Evolutionary conservation across 2,329 filamentous ascomycete species (phyloP).

Genomic region (Passalora sequoiae): DNA sequence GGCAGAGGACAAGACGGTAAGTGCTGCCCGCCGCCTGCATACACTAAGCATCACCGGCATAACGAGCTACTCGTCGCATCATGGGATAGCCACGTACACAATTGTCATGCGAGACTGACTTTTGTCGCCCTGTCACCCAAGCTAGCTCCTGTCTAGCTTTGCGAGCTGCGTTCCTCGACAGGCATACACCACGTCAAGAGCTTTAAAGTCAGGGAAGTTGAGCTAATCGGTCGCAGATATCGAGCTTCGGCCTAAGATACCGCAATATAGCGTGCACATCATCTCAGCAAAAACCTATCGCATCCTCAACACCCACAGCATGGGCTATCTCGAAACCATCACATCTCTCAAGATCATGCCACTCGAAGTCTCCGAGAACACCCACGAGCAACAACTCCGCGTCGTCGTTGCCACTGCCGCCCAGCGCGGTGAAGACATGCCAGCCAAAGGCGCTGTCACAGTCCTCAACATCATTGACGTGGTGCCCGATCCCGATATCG

Average conservation of each 20-base stretch:
- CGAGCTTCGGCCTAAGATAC: conserved; percentile 59
- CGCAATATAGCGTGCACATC: conserved; percentile 70
- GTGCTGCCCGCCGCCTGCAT: conserved; percentile 10
- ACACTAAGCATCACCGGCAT: conserved; percentile 17
- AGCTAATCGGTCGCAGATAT: conserved; percentile 37
- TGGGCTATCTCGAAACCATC: conserved; percentile 70
- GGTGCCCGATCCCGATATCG: conserved; percentile 77
- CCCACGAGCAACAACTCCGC: conserved; percentile 76
- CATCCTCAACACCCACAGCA: conserved; percentile 67
- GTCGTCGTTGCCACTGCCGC: conserved; percentile 81
- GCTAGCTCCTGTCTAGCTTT: background rate
- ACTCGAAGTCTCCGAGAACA: conserved; percentile 85
- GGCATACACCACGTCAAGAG: conserved; percentile 1
- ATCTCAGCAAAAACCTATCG: conserved; percentile 72
- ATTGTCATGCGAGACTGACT: too few species aligned
- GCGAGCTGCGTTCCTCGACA: conserved; percentile 3
- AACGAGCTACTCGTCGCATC: conserved; percentile 23
- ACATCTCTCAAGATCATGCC: conserved; percentile 78
- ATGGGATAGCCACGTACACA: too few species aligned
- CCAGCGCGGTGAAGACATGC: conserved; percentile 83
- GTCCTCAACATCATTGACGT: conserved; percentile 90
- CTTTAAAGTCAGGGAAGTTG: too few species aligned
- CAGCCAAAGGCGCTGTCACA: conserved; percentile 76
- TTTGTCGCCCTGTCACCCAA: background rate
- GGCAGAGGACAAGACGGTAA: conserved; percentile 41